Base-by-base conservation (phyloP, 768 basidiomycete species). In the Collybia nuda region DNA sequence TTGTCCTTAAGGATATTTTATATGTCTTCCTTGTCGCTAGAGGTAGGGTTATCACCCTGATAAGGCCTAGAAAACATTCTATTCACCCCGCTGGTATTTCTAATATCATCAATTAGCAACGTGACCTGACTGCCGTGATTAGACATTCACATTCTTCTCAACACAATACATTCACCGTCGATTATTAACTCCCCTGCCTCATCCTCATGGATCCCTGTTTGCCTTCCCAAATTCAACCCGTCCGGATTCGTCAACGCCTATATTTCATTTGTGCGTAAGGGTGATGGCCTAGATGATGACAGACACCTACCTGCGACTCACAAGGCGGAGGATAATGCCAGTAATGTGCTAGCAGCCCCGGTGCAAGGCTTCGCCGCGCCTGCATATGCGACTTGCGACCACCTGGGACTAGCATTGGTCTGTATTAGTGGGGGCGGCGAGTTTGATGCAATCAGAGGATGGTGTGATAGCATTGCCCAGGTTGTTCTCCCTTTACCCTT, bases 191-290 rank as follows among this genome's bases (percentile, higher is more conserved):
- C 86, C 2, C 84, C 86, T 7, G 87, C 86, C 5, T 76, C 93
- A 6, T 89, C 94, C 12, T 88, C 88, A 5, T 99, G 94, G 93
- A 80, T 98, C 6, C 97, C 97, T 2, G 81, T 99, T 41, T 98
- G 97, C 65, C 79, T 99, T 2, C 96, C 97, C 0, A 94, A 93
- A 66, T 98, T 91, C 75, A 93, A 98, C 61, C 76, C 91, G 0
- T 71, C 84, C 4, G 88, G 88, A 1, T 98, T 98, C 67, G 85
- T 96, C 22, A 93, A 99, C 64, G 89, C 92, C 11, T 97, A 95
- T 59, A 80, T 98, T 38, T 80, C 82, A 2, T 92, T 88, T 64
- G 65, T 87, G 22, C 76, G 79, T 38, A 78, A 73, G 53, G 73
- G 75, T 46, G 67, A 72, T 29, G 62, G 60, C 2, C 48, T 40